A percentile compares a stretch with the other conserved stretches of the same genome.
These are phyloP conservation scores for Botrytis elliptica DNA, from an alignment of 2,329 filamentous ascomycete species.

Conservation along the genomic window DNA sequence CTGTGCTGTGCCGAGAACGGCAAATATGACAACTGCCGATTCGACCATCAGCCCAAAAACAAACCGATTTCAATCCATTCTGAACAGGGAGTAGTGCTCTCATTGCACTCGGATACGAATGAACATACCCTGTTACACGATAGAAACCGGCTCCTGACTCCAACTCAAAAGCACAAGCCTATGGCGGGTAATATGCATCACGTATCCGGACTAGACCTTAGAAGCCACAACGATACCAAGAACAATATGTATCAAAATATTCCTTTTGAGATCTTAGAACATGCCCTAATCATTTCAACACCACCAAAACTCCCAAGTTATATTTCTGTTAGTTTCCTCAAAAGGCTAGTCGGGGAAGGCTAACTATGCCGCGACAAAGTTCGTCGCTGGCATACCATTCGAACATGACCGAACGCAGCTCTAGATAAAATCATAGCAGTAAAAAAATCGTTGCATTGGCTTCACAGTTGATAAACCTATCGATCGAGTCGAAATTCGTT, in stretches of 20 bases:
- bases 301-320: background rate
- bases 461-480: background rate
- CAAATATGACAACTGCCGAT: background rate
- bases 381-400: background rate
- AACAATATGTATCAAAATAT: background rate
- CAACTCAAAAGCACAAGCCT: background rate
- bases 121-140: background rate
- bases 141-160: background rate
- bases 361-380: background rate
- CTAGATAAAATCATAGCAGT: background rate
- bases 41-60: background rate
- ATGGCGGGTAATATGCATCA: background rate
- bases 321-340: background rate
- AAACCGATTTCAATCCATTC: background rate
- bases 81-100: fast-evolving
- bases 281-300: fast-evolving
- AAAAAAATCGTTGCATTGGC: background rate
- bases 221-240: background rate
- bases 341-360: background rate
- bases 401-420: background rate
- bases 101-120: background rate
- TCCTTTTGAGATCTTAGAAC: background rate
- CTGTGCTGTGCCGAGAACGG: background rate
- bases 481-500: background rate
- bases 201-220: background rate